Conservation (phyloP, 2,329 filamentous ascomycete genomes). For the Pestalotiopsis sp. region DNA sequence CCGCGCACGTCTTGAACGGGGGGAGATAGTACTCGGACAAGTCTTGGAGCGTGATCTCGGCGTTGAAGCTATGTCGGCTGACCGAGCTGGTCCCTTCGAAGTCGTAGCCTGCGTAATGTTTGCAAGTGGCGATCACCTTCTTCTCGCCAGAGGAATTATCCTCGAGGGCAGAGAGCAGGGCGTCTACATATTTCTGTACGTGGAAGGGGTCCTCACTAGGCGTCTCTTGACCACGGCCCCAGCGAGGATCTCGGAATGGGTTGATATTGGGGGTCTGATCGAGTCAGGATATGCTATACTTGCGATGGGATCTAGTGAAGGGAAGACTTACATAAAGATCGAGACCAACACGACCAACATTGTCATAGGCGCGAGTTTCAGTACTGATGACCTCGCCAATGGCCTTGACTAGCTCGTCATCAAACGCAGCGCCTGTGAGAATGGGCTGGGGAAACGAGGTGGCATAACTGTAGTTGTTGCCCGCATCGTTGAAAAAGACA, state of each 20-base stretch:
- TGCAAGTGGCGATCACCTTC: conserved; percentile 56
- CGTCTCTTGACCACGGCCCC: conserved; percentile 28
- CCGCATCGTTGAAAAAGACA: conserved; percentile 23
- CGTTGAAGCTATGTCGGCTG: conserved; percentile 54
- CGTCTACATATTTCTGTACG: conserved; percentile 50
- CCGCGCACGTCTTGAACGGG: conserved; percentile 63
- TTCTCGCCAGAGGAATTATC: conserved; percentile 26
- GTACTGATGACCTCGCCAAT: conserved; percentile 29
- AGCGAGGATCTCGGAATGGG: conserved; percentile 23
- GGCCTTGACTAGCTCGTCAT: conserved; percentile 29
- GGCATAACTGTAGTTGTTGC: conserved; percentile 27
- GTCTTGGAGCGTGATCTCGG: conserved; percentile 59
- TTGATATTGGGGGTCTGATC: conserved; percentile 27
- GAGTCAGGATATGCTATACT: background rate
- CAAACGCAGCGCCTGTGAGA: conserved; percentile 30
- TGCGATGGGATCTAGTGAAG: background rate
- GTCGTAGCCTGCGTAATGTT: conserved; percentile 61
- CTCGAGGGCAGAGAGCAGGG: conserved; percentile 56
- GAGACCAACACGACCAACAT: conserved; percentile 26
- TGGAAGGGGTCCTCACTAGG: conserved; percentile 36
- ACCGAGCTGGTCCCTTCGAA: conserved; percentile 47
- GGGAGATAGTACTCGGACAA: conserved; percentile 68
- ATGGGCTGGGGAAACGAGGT: conserved; percentile 33
- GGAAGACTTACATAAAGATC: conserved; percentile 16
- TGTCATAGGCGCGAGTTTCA: conserved; percentile 34